Base-by-base conservation (phyloP, 495 filamentous ascomycete genomes). In the Venustampulla echinocandica region DNA sequence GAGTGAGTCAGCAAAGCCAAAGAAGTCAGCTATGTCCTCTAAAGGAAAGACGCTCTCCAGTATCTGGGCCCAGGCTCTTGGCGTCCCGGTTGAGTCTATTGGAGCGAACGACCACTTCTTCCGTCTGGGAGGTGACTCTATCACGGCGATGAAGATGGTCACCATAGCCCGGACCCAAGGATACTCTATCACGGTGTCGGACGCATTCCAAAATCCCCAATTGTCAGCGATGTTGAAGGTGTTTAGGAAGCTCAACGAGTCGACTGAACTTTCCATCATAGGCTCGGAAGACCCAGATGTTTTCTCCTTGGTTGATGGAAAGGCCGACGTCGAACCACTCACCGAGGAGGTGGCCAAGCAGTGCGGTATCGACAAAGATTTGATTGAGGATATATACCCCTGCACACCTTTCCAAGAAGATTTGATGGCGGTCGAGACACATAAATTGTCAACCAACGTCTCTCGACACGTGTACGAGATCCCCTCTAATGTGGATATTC, bases 331-430 rank as follows among this genome's bases (percentile, higher is more conserved):
- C 15, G 15, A 37, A 10, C 34, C 6, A 37, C 34, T 37, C 34
- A 6, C 15, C 34, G 34, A 10, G 6, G 9, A 5, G 15, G 34
- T 17, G 6, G 34, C 34, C 9, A 11, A 10, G 9, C 34, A 37
- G 17, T 37, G 34, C 17, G 17, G 15, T 17, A 24, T 43, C 22
- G 36, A 43, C 15, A 42, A 5, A 5, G 67, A 67, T 3, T 72
- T 69, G 21, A 65, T 82, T 18, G 70, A 76, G 32, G 78, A 86
- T 57, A 57, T 79, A 0, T 86, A 84, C 44, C 80, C 81, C 5
- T 84, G 80, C 64, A 82, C 77, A 10, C 70, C 82, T n/a, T 64
- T 85, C 1, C 83, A 87, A 57, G 82, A 84, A 15, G 17, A 6
- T 17, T 37, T 17, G 34, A 37, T 37, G 9, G 6, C 34, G 34